Evolutionary conservation across 2,329 filamentous ascomycete species (phyloP).

Genomic region (Lecanosticta acicola): DNA sequence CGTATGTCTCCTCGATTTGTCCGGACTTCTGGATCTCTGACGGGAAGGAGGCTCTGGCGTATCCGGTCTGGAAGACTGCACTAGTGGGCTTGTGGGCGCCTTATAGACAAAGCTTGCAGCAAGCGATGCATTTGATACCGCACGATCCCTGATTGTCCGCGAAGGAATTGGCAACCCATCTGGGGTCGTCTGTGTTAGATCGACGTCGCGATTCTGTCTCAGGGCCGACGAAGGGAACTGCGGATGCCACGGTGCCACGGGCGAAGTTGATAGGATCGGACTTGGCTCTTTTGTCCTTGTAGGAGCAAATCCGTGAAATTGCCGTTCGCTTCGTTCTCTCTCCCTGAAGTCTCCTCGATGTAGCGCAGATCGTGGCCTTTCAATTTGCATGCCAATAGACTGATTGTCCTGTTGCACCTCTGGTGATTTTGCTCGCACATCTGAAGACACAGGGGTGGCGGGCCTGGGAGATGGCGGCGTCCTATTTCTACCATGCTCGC

Average conservation of each 20-base stretch:
- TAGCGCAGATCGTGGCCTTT: constrained; percentile 71
- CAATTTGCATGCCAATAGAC: constrained; percentile 52
- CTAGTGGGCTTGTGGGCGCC: constrained; percentile 84
- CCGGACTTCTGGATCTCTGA: constrained; percentile 38
- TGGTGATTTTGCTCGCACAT: constrained; percentile 19
- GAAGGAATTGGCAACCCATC: constrained; percentile 29
- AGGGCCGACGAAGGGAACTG: constrained; percentile 40
- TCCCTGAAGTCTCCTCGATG: constrained; percentile 59
- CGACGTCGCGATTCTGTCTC: constrained; percentile 20
- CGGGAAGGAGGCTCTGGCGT: constrained; percentile 31
- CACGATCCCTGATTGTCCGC: constrained; percentile 39
- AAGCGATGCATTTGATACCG: constrained; percentile 56
- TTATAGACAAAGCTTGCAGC: constrained; percentile 78
- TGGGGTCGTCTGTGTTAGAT: constrained; percentile 2
- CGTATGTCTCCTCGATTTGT: constrained; percentile 62
- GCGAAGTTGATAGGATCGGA: constrained; percentile 44
- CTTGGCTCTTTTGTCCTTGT: constrained; percentile 12
- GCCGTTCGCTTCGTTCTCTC: constrained; percentile 29
- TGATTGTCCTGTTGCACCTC: constrained; percentile 23
- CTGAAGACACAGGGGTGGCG: constrained; percentile 1
- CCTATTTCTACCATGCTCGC: constrained; percentile 34
- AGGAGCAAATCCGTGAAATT: constrained; percentile 17
- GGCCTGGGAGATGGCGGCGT: constrained; percentile 44
- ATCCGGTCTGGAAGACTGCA: constrained; percentile 49
- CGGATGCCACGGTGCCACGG: constrained; percentile 53